Percentiles rank a stretch among this genome's conserved stretches.
Conservation (phyloP, 257 asterid genomes). For the Gentiana straminea region DNA sequence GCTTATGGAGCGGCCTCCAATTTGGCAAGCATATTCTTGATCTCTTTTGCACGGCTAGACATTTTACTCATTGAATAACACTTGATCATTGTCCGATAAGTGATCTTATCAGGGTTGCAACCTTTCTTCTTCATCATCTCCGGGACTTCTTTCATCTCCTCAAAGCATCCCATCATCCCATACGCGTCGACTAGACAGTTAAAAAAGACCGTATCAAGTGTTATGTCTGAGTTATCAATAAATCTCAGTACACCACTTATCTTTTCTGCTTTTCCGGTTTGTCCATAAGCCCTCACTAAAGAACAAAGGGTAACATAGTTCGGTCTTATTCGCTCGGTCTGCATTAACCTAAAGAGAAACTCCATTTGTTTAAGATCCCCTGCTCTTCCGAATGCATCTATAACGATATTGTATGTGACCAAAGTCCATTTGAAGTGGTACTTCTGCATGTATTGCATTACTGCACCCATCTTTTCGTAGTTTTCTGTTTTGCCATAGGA, state of each 20-base stretch:
- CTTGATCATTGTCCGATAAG: conserved; percentile 74
- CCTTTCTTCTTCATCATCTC: conserved; percentile 68
- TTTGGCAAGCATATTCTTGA: conserved; percentile 36
- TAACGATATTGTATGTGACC: conserved; percentile 76
- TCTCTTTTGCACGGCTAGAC: conserved; percentile 52
- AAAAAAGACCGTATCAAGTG: conserved; percentile 65
- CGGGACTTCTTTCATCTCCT: conserved; percentile 69
- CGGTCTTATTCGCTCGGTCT: conserved; percentile 71
- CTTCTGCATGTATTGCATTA: conserved; percentile 89
- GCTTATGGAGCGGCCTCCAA: conserved; percentile 8
- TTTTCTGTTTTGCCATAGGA: conserved; percentile 74
- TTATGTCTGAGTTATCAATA: conserved; percentile 60
- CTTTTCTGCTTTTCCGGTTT: conserved; percentile 52
- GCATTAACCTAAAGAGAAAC: conserved; percentile 80
- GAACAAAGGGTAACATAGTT: conserved; percentile 80
- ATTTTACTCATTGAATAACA: conserved; percentile 49
- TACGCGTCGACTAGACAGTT: conserved; percentile 86
- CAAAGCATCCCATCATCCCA: conserved; percentile 82
- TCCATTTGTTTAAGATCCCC: conserved; percentile 81
- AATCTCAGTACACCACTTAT: conserved; percentile 45
- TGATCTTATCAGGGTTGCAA: conserved; percentile 66
- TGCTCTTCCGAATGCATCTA: conserved; percentile 85
- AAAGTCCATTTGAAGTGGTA: conserved; percentile 81
- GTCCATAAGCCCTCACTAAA: conserved; percentile 69
- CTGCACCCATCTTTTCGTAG: conserved; percentile 83